Evolutionary conservation across 495 filamentous ascomycete species (phyloP), one percentile per base, ranked within the genome.

Genomic region (Recurvomyces mirabilis): DNA sequence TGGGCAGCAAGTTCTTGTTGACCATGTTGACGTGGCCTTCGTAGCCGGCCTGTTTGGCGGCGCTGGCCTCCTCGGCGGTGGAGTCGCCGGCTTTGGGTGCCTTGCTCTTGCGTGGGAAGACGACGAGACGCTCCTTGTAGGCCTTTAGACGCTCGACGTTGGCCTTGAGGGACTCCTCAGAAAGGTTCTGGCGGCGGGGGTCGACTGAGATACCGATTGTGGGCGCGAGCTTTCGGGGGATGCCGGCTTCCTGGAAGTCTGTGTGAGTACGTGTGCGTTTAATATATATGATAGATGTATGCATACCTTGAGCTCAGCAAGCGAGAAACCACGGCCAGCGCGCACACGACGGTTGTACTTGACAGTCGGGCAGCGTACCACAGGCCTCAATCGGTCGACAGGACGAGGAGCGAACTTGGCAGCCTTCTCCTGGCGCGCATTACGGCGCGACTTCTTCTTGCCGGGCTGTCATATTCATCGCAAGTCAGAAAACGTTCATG

Each of bases 271-370:
- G n/a, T 42, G 26, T 23, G 21, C 1, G 12, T 12, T n/a, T n/a
- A n/a, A n/a, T n/a, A n/a, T n/a, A 31, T 31, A 17, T 35, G 1
- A 28, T 9, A 17, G 23, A 11, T 30, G 25, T 41, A 25, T 50
- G 56, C 70, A 58, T 79, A 93, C 89, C 88, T 98, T 98, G 62
- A 98, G 74, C 79, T 98, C 91, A 67, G 78, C 75, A 45, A 96
- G 76, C 50, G 91, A 84, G 79, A 98, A 98, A 59, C 91, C 91
- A 73, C 93, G 86, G 62, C 91, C 91, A 57, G 86, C 81, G 63
- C 93, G 82, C 57, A 94, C 82, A 62, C 88, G 87, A 62, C 91
- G 88, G 82, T 98, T 98, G 75, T 95, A 96, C 77, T 91, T 94
- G 77, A 94, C 68, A 40, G 76, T 81, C 57, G 87, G 86, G 79